Conservation (phyloP, 1,284 basidiomycete species). For the Austroboletus niveus region DNA sequence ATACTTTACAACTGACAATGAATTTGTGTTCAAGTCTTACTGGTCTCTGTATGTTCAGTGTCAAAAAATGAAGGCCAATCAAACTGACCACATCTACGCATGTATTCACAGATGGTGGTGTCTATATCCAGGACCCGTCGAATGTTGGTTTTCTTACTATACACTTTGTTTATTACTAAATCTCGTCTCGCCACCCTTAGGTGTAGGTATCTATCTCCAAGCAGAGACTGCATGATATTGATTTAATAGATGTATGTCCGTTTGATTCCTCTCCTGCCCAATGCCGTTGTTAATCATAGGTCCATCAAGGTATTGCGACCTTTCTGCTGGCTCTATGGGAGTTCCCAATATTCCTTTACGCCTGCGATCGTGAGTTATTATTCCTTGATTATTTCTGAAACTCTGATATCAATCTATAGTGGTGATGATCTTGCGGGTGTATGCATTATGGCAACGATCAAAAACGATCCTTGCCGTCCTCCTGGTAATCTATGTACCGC, state of each 20-base stretch:
- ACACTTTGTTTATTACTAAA: background rate
- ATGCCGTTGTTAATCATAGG: background rate
- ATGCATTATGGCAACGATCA: conserved; percentile 5
- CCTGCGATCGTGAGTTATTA: background rate
- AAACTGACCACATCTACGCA: background rate
- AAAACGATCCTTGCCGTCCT: background rate
- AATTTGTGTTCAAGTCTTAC: background rate
- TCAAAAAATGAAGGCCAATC: background rate
- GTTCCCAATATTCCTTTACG: background rate
- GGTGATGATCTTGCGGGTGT: conserved; percentile 4
- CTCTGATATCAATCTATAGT: background rate
- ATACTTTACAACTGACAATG: background rate
- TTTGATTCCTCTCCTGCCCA: background rate
- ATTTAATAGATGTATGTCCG: conserved; percentile 1
- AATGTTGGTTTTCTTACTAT: background rate
- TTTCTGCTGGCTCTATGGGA: background rate
- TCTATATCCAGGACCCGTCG: background rate
- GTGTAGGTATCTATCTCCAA: background rate
- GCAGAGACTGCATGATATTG: background rate
- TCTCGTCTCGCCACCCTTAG: background rate
- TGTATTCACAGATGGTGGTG: background rate
- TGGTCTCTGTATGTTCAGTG: background rate
- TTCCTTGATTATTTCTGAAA: background rate
- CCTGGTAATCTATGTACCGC: background rate
- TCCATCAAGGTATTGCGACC: background rate